Evolutionary conservation across 2,329 filamentous ascomycete genomes (phyloP).

Genomic region (Neoascochyta sp.): DNA sequence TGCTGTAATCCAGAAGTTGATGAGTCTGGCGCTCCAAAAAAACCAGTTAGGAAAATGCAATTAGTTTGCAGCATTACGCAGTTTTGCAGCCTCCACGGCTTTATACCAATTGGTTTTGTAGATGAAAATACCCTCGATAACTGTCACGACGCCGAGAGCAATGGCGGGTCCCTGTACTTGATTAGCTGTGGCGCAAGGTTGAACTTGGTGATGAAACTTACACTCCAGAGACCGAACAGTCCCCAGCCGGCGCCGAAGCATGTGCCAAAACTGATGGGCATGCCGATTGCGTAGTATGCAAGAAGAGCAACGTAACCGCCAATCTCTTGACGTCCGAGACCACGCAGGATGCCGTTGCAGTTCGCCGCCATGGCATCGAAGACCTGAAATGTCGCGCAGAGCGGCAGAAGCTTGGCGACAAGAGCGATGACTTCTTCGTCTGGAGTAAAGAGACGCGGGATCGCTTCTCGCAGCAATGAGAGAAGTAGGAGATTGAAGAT

Average conservation of each 20-base stretch:
- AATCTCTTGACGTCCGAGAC: conserved; percentile 82
- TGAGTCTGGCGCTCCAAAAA: no score
- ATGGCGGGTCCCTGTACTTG: conserved; percentile 48
- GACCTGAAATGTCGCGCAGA: conserved; percentile 85
- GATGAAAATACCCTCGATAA: conserved; percentile 57
- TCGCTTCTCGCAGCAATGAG: conserved; percentile 63
- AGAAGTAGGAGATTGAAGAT: conserved; percentile 73
- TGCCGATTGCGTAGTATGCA: conserved; percentile 79
- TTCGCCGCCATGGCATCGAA: conserved; percentile 78
- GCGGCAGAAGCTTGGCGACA: conserved; percentile 65
- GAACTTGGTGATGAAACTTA: conserved; percentile 17
- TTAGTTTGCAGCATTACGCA: conserved; percentile 49
- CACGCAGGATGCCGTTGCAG: conserved; percentile 80
- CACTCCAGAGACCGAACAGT: conserved; percentile 72
- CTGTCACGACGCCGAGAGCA: conserved; percentile 60
- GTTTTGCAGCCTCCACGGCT: conserved; percentile 58
- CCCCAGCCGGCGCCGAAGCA: conserved; percentile 76
- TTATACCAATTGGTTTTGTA: conserved; percentile 53
- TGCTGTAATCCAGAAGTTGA: no score
- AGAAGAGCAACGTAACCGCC: conserved; percentile 85
- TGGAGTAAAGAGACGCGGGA: conserved; percentile 72
- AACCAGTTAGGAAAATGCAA: no score
- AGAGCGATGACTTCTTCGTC: conserved; percentile 64
- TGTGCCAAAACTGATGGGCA: conserved; percentile 76
- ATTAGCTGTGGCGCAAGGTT: conserved; percentile 5